phyloP scores from a whole-genome alignment of 2,329 filamentous ascomycete genomes.

The Huntiella decipiens region DNA sequence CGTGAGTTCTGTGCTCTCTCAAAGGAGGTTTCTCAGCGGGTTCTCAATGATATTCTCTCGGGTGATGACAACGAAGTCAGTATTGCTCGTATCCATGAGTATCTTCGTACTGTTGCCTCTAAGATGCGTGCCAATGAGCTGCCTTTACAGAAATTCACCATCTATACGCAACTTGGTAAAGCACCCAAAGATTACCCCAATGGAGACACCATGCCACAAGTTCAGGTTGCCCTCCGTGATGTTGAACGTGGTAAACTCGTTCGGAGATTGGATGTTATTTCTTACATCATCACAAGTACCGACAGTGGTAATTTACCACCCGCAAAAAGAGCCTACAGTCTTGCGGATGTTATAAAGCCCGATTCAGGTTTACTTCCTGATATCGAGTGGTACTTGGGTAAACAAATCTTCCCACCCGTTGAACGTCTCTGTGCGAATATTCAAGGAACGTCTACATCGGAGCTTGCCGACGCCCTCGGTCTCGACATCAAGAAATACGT shows the following conservation, averaged over 20 bases:
- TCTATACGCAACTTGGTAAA: conserved; percentile 95
- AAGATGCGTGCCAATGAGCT: conserved; percentile 72
- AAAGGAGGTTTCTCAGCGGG: conserved; percentile 78
- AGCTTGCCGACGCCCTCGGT: conserved; percentile 82
- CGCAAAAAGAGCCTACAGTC: conserved; percentile 75
- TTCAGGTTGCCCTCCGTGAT: conserved; percentile 82
- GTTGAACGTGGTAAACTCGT: conserved; percentile 71
- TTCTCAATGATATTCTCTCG: conserved; percentile 87
- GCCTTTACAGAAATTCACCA: conserved; percentile 76
- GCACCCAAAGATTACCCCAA: conserved; percentile 86
- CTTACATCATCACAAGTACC: conserved; percentile 79
- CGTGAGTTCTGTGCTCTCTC: conserved; percentile 92
- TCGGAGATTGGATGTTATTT: conserved; percentile 87
- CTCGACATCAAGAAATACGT: conserved; percentile 78
- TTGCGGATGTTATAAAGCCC: conserved; percentile 64
- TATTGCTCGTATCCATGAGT: conserved; percentile 79
- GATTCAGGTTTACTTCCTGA: conserved; percentile 65
- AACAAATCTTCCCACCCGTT: conserved; percentile 95
- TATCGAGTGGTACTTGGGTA: conserved; percentile 94
- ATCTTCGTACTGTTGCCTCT: conserved; percentile 62
- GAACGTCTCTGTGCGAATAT: conserved; percentile 96
- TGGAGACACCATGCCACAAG: conserved; percentile 85
- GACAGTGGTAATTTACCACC: conserved; percentile 43
- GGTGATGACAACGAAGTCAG: conserved; percentile 82
- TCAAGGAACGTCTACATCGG: conserved; percentile 71